A percentile compares a stretch with the other conserved stretches of the same genome.
phyloP scores from a whole-genome alignment of 331 rosid species.

The Spiraea crenata region DNA sequence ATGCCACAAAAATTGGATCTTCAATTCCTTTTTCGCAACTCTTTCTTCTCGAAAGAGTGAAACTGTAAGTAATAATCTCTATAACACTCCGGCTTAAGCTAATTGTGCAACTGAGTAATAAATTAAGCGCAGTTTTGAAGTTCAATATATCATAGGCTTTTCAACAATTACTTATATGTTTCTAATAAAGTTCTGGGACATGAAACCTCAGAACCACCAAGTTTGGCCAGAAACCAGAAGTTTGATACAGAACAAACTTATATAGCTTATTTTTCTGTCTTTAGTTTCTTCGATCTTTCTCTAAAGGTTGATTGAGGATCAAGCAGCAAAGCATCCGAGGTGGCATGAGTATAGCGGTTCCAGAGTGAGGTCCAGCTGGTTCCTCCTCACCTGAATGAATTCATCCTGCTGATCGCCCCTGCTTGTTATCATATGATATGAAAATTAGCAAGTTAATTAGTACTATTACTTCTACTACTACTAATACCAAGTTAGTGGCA shows the following conservation, averaged over 20 bases:
- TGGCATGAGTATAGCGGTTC: slow-evolving; percentile 55
- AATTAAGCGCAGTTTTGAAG: neutral
- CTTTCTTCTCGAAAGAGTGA: neutral
- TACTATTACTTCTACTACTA: neutral
- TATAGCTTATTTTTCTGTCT: neutral
- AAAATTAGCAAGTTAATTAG: neutral
- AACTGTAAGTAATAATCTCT: neutral
- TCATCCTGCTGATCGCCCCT: slow-evolving; percentile 49
- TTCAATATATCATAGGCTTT: neutral
- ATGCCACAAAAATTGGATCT: neutral
- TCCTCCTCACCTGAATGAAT: slow-evolving; percentile 47
- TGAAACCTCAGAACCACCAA: neutral
- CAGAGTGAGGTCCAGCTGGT: slow-evolving; percentile 63
- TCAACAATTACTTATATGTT: no score
- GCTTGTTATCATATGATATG: slow-evolving; percentile 11
- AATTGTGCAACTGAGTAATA: neutral
- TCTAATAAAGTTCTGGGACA: no score
- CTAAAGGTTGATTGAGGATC: slow-evolving; percentile 15
- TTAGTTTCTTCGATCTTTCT: neutral
- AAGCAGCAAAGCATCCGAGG: slow-evolving; percentile 42
- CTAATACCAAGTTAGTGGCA: no score
- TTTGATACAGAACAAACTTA: neutral
- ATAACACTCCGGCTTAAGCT: neutral
- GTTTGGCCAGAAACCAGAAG: neutral
- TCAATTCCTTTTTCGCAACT: neutral